phyloP scores from a whole-genome alignment of 352 stramenopile species.

The Aphanomyces invadans region DNA sequence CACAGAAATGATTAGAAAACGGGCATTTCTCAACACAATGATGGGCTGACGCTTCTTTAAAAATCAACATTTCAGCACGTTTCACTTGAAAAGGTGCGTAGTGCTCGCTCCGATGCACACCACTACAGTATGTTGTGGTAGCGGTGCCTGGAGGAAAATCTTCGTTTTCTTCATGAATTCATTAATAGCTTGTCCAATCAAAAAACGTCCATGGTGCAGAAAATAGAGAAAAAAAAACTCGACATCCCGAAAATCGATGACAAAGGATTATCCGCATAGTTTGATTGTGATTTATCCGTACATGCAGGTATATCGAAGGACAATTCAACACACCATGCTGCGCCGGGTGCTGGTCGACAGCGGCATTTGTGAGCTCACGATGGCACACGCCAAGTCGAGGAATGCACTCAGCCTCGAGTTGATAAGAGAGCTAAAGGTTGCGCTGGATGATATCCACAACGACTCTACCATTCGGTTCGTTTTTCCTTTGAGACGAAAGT shows the following conservation, averaged over 20 bases:
- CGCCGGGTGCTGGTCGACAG: background rate
- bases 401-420: constrained; percentile 27
- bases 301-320: background rate
- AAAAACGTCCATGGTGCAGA: background rate
- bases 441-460: constrained; percentile 18
- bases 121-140: no score
- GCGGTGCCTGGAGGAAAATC: no score
- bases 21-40: no score
- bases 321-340: constrained; percentile 10
- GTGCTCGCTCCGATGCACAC: no score
- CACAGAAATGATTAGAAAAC: no score
- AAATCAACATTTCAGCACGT: background rate
- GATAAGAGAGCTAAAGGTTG: constrained; percentile 7
- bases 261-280: no score
- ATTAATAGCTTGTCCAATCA: constrained; percentile 1
- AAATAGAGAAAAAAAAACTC: no score
- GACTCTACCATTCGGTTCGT: constrained; percentile 10
- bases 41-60: no score
- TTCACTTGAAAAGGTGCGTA: no score
- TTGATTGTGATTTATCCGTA: no score
- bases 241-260: no score
- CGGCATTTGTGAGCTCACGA: constrained; percentile 19
- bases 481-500: background rate
- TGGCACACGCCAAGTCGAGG: constrained; percentile 25
- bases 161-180: no score